Evolutionary conservation across 345 rosid genomes (phyloP).

Genomic region (Sisymbrium irio): DNA sequence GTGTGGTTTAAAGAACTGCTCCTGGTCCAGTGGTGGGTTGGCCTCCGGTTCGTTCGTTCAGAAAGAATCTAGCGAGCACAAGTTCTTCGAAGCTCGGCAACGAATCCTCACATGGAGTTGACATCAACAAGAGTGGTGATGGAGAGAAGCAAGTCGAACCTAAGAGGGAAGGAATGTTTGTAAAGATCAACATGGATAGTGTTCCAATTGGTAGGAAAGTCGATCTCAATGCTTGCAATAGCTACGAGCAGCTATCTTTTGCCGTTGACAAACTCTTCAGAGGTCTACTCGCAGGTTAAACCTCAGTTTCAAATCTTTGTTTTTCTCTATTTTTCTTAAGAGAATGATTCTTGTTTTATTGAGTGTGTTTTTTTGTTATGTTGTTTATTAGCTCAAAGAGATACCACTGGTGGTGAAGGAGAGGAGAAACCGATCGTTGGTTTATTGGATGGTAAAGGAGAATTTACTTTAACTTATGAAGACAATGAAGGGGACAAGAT

Average conservation of each 20-base stretch:
- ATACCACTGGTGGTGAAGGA: constrained; percentile 57
- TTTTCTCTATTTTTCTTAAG: not conserved
- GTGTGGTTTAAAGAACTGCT: constrained; percentile 53
- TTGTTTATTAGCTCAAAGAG: constrained; percentile 65
- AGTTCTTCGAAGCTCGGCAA: constrained; percentile 55
- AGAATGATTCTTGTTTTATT: constrained; percentile 4
- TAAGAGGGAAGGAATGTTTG: constrained; percentile 60
- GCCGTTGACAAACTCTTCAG: constrained; percentile 95
- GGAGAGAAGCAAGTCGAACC: constrained; percentile 30
- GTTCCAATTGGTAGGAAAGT: constrained; percentile 97
- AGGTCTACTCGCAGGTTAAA: constrained; percentile 83
- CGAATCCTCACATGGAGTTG: constrained; percentile 42
- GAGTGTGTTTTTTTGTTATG: not conserved
- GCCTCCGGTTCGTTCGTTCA: constrained; percentile 94
- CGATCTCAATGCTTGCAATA: constrained; percentile 73
- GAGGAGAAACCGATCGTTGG: constrained; percentile 71
- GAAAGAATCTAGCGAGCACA: constrained; percentile 81
- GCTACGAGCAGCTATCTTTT: constrained; percentile 77
- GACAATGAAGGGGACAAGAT: constrained; percentile 99
- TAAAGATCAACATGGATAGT: constrained; percentile 98
- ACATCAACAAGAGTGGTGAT: constrained; percentile 37
- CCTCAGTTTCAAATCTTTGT: not conserved
- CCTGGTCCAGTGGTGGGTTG: constrained; percentile 98
- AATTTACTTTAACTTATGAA: constrained; percentile 94
- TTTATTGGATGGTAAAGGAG: constrained; percentile 78